Evolutionary conservation across 257 asterid genomes (phyloP).

Genomic region (Primulina huaijiensis): DNA sequence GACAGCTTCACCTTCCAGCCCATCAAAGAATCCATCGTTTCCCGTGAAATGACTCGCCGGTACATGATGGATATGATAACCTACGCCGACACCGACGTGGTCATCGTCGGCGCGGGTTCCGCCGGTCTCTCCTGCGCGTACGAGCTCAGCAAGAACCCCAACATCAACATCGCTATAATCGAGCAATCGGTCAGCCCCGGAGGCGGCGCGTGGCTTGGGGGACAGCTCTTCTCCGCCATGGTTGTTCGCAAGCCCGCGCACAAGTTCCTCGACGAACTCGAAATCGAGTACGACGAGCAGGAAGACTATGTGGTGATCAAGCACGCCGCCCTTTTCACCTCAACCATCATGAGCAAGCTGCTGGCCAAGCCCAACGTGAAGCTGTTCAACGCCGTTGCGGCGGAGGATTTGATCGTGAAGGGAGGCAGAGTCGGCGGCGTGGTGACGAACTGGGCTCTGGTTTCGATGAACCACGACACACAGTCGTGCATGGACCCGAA

Average conservation of each 20-base stretch:
- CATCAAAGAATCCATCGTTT: conserved; percentile 47
- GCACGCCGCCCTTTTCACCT: conserved; percentile 54
- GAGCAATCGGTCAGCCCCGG: conserved; percentile 63
- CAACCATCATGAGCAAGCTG: conserved; percentile 54
- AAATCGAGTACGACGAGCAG: conserved; percentile 45
- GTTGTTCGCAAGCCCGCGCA: conserved; percentile 51
- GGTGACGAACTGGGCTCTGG: conserved; percentile 58
- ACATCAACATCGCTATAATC: conserved; percentile 39
- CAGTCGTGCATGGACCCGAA: conserved; percentile 64
- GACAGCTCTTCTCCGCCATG: conserved; percentile 58
- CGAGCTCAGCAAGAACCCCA: conserved; percentile 48
- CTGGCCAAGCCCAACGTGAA: conserved; percentile 54
- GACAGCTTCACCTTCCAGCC: conserved; percentile 40
- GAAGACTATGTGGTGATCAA: conserved; percentile 54
- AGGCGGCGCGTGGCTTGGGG: conserved; percentile 59
- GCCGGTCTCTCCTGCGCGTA: conserved; percentile 50
- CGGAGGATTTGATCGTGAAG: conserved; percentile 53
- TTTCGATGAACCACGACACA: conserved; percentile 57
- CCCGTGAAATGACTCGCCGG: conserved; percentile 49
- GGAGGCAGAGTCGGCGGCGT: conserved; percentile 51
- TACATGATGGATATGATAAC: conserved; percentile 59
- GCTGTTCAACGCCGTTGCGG: conserved; percentile 54
- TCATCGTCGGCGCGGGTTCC: conserved; percentile 51
- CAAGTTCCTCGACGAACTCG: conserved; percentile 47
- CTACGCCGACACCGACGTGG: conserved; percentile 52